Base-by-base conservation (phyloP, 2,329 filamentous ascomycete genomes). In the Fusarium subtropicale region DNA sequence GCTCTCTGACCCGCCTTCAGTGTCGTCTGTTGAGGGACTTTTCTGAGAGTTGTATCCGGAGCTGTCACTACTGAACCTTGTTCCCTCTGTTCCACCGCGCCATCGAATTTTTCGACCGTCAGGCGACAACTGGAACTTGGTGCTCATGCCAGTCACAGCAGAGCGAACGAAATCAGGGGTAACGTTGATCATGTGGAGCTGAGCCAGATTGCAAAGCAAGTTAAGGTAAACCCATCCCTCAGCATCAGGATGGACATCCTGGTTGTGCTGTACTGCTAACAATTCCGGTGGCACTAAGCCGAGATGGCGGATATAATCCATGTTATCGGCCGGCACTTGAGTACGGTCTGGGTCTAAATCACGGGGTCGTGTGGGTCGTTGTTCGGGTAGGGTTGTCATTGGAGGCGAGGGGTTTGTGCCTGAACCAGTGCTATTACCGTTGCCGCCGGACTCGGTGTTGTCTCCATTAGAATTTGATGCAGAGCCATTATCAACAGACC, bases 141-240 rank as follows among this genome's bases (percentile, higher is more conserved):
- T 86, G 72, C 92, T 95, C 69, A 89, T 87, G 51, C 91, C 88
- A 1, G 83, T 81, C 2, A 97, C 84, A 0, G 93, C 91, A 36
- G 87, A 87, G 60, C 91, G 89, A 39, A 96, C 89, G 72, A 95
- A 95, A 30, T 91, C 88, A 0, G 90, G 85, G 0, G 93, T 94
- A 2, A 97, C 92, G 61, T 93, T 94, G 71, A 96, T 85, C 1
- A 94, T 95, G 73, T 97, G 93, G 20, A 97, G 81, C 78, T 97
- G 93, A 0, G 93, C 93, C 83, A 97, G 86, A 74, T 91, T 94
- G 75, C 90, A 90, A 2, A 97, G 83, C 1, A 97, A 80, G 71
- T 96, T 96, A 9, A 96, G 81, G 72, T 94, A 95, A 1, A 95
- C 88, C 92, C 92, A 96, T 7, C 92, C 92, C 28, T 93, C 89